Evolutionary conservation across 768 basidiomycete genomes (phyloP), one percentile per base, ranked within the genome.

Genomic region (Boletus rubescentipes): DNA sequence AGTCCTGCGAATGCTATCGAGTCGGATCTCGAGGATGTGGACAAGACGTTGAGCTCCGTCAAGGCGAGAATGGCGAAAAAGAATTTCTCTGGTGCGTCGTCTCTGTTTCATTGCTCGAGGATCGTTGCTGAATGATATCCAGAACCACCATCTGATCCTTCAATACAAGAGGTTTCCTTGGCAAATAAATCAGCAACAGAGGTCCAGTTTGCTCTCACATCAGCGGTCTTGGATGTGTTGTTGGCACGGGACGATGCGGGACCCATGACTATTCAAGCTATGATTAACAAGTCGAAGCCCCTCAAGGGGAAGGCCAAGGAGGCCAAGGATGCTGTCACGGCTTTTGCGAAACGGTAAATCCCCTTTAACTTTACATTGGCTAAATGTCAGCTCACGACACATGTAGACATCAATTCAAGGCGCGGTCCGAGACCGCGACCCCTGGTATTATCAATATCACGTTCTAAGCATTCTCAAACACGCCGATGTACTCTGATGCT

Each of bases 351-450:
- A 46, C 56, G 44, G 68, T 72, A 51, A 53, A 26, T 1, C 12
- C 7, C 16, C 26, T 15, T 35, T 31, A 12, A 15, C 8, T 44
- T 46, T 4, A 2, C 12, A n/a, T 3, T 16, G 9, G 26, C 5
- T 5, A n/a, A n/a, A 31, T 15, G 3, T 26, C 9, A n/a, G 26
- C 55, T 69, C 36, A 66, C 26, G 3, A 14, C 9, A 52, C 35
- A 26, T 18, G 6, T 39, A 69, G 67, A 34, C 52, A 71, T 44
- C 20, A 60, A 26, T 68, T 70, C n/a, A 1, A 10, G 21, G 0
- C 7, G 9, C 46, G 12, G 31, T 29, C 0, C 8, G 52, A 62
- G 10, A 0, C 0, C 26, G 21, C 21, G 3, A 45, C 43, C 14
- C 51, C 57, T 29, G 60, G 60, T n/a, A 48, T 53, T 20, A 12